phyloP scores from a whole-genome alignment of 2,329 filamentous ascomycete species.

The Aspergillus fumigatiaffinis region DNA sequence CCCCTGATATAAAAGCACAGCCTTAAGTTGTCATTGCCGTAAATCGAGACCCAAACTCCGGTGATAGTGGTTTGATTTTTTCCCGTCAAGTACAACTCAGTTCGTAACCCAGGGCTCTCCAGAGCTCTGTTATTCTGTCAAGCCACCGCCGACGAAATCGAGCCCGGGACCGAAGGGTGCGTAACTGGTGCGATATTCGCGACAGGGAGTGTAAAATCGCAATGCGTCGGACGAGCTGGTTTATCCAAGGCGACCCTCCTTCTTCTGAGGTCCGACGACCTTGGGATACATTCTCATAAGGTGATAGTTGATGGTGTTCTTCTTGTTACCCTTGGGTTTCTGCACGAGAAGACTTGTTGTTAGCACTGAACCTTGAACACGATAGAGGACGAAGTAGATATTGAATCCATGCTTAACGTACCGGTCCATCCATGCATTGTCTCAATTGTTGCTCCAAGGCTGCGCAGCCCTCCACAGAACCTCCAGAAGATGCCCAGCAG shows the following conservation, averaged over 20 bases:
- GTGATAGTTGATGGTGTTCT: conserved; percentile 89
- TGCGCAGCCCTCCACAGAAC: conserved; percentile 54
- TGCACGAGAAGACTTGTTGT: conserved; percentile 27
- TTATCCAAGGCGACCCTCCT: conserved; percentile 45
- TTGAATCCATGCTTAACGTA: conserved; percentile 39
- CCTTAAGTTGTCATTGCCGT: conserved; percentile 9
- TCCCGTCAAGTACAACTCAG: background rate
- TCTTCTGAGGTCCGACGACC: conserved; percentile 68
- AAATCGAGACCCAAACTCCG: conserved; percentile 9
- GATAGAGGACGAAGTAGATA: background rate
- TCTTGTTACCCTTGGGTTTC: conserved; percentile 56
- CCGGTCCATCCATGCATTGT: conserved; percentile 75
- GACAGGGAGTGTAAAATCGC: background rate
- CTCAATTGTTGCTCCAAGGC: conserved; percentile 59
- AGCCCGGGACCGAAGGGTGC: background rate
- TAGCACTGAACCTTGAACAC: background rate
- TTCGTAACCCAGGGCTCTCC: conserved; percentile 10
- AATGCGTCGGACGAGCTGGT: conserved; percentile 1
- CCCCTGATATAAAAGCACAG: conserved; percentile 14
- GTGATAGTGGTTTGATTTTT: conserved; percentile 1
- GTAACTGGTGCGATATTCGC: conserved; percentile 5
- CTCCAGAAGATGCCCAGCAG: conserved; percentile 47
- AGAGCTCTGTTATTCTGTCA: background rate
- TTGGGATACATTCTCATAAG: conserved; percentile 71
- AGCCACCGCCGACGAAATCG: background rate